Base-by-base conservation (phyloP, 306 rosid genomes). In the Begonia loranthoides region DNA sequence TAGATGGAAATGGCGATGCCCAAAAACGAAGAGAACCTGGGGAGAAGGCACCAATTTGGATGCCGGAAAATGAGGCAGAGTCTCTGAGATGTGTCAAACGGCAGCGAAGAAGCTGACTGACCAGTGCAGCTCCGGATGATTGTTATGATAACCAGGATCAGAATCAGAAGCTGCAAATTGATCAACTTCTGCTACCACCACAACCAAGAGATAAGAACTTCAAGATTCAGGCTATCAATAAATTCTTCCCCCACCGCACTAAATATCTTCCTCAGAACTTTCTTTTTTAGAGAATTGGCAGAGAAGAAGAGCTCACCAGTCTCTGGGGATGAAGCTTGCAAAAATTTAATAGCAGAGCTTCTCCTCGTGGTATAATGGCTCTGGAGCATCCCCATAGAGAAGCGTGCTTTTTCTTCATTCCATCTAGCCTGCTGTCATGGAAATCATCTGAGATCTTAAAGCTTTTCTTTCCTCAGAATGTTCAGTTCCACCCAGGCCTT, bases 261-360 rank as follows among this genome's bases (percentile, higher is more conserved):
- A 9, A 79, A 78, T 58, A 69, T 87, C 45, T 86, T 87, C 12
- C 65, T 87, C 14, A 79, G 75, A 24, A 82, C 93, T 8, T 75
- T 93, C 0, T 41, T 82, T 45, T 84, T 77, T 51, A 69, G 78
- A 65, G 79, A 82, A 41, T 56, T 87, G 55, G 87, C 79, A 7
- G 61, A 79, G 78, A 82, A 64, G 76, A 79, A 82, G n/a, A n/a
- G n/a, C 73, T 71, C 63, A 0, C 70, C 62, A 40, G 45, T 64
- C 15, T 69, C 67, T 1, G 72, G 36, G 55, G 84, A 77, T 45
- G 86, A 77, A 17, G 68, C 65, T 51, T n/a, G n/a, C 73, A 74
- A 52, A 76, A 28, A 4, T 28, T 28, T 28, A 28, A 28, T 4
- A 7, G 36, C 36, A 3, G 36, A 28, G 2, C 36, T 7, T 28